phyloP scores from a whole-genome alignment of 495 filamentous ascomycete genomes.

The Hypoxylon rickii region DNA sequence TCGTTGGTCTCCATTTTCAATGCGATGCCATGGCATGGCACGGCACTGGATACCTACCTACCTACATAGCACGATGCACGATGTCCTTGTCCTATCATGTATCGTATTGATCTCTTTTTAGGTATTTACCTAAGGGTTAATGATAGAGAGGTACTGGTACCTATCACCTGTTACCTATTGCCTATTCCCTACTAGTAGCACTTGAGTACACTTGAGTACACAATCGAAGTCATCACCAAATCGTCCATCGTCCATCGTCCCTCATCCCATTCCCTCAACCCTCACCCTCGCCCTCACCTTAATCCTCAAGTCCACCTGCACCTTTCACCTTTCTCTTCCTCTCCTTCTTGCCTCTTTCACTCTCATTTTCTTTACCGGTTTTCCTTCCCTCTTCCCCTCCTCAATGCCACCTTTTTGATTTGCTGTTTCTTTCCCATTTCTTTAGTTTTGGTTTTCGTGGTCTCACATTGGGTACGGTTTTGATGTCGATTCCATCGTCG shows the following conservation, averaged over 20 bases:
- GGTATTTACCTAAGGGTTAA: slow-evolving; percentile 14
- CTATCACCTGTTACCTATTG: background rate
- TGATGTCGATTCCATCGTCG: slow-evolving; percentile 15
- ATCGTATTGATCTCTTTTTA: slow-evolving; percentile 10
- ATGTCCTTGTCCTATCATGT: slow-evolving; percentile 13
- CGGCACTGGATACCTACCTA: background rate
- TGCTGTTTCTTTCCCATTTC: slow-evolving; percentile 12
- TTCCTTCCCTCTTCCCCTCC: slow-evolving; percentile 5
- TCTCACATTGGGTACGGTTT: slow-evolving; percentile 22
- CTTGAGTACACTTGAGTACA: too few species aligned
- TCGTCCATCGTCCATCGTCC: background rate
- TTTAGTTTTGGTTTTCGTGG: slow-evolving; percentile 6
- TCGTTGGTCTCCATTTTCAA: slow-evolving; percentile 21
- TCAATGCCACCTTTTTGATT: slow-evolving; percentile 1
- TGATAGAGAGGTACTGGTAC: too few species aligned
- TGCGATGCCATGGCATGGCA: slow-evolving; percentile 8
- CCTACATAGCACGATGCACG: too few species aligned
- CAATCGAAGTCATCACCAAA: slow-evolving; percentile 28
- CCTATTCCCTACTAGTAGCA: too few species aligned
- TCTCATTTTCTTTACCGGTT: slow-evolving; percentile 14
- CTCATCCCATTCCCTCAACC: slow-evolving; percentile 6
- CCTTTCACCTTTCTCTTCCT: slow-evolving; percentile 6
- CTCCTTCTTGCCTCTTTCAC: slow-evolving; percentile 20
- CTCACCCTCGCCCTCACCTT: slow-evolving; percentile 13
- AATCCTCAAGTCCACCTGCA: slow-evolving; percentile 5